A percentile compares a stretch with the other conserved stretches of the same genome.
These are phyloP conservation scores for Hibiscus tridactylites DNA, from an alignment of 345 rosid species.

Conservation along the genomic window DNA sequence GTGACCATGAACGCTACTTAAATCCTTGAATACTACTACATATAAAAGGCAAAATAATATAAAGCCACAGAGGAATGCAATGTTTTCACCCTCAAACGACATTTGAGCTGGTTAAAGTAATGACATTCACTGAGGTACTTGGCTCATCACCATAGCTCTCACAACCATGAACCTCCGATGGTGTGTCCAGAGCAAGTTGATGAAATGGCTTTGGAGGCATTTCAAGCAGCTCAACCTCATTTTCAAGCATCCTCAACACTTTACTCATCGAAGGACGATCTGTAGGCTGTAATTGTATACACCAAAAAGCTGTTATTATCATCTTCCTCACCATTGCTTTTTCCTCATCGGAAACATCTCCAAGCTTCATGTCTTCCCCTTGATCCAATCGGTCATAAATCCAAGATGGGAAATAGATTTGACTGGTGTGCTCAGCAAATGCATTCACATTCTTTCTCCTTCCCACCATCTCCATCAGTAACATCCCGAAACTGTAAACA, in stretches of 20 bases:
- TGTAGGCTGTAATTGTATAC: background rate
- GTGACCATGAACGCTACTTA: too few species aligned
- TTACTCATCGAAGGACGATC: constrained; percentile 6
- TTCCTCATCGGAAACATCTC: background rate
- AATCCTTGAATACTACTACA: too few species aligned
- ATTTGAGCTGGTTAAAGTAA: too few species aligned
- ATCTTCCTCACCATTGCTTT: background rate
- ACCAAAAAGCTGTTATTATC: constrained; percentile 4
- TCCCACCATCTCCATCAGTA: too few species aligned
- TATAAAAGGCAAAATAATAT: too few species aligned
- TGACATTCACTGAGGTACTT: too few species aligned
- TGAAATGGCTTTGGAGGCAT: background rate
- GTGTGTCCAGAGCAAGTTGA: background rate
- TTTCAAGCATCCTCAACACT: constrained; percentile 5
- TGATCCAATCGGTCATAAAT: background rate
- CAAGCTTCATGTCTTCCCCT: background rate
- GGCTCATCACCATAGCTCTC: background rate
- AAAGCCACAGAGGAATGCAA: too few species aligned
- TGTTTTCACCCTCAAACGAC: too few species aligned
- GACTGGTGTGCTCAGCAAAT: too few species aligned
- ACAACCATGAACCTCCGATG: background rate
- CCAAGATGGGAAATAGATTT: background rate
- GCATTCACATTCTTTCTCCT: too few species aligned
- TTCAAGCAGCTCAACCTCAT: background rate
- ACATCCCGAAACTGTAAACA: too few species aligned